Conservation (phyloP, 2,329 filamentous ascomycete genomes). For the Leptographium lundbergii region DNA sequence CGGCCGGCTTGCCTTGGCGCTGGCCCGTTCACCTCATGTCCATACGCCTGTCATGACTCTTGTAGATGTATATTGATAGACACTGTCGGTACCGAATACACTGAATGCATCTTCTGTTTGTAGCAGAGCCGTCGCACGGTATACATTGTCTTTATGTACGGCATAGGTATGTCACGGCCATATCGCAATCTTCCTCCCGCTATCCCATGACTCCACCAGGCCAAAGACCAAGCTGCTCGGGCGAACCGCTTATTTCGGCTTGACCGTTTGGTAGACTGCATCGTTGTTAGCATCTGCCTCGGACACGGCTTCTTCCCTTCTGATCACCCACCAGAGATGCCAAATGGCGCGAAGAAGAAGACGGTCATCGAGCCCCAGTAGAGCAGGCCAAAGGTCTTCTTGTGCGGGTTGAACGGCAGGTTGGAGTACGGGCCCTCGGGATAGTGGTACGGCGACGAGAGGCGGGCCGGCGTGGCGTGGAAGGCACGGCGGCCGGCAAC, state of each 20-base stretch:
- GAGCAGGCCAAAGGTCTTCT: slow-evolving; percentile 67
- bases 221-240: not conserved
- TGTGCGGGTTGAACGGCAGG: slow-evolving; percentile 93
- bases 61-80: not conserved
- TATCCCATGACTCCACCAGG: not conserved
- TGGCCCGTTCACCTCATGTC: not conserved
- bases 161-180: not conserved
- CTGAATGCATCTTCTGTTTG: not conserved
- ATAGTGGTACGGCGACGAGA: slow-evolving; percentile 94
- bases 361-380: slow-evolving; percentile 62
- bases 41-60: not conserved
- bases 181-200: not conserved
- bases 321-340: slow-evolving; percentile 42
- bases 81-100: not conserved
- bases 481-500: slow-evolving; percentile 71
- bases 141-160: not conserved
- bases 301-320: not conserved
- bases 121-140: not conserved
- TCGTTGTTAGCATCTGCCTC: slow-evolving; percentile 7
- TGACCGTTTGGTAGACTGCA: slow-evolving; percentile 38
- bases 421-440: slow-evolving; percentile 90
- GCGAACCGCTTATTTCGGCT: slow-evolving; percentile 26
- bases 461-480: slow-evolving; percentile 73
- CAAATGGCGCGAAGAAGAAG: slow-evolving; percentile 51
- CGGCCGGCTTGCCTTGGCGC: not conserved